Conservation (phyloP, 2,329 filamentous ascomycete genomes). For the Cryphonectria japonica region DNA sequence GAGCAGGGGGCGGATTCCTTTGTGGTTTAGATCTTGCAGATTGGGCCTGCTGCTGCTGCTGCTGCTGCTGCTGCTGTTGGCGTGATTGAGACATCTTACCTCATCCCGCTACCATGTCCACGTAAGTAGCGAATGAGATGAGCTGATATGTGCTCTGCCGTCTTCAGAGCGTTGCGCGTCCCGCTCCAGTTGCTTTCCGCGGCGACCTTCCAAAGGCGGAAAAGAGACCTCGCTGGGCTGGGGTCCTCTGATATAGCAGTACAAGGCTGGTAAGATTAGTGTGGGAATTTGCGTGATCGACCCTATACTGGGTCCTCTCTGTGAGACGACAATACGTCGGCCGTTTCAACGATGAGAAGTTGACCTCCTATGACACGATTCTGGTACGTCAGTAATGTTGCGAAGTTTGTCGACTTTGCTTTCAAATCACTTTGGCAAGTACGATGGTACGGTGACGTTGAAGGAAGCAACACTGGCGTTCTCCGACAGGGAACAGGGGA, state of each 20-base stretch:
- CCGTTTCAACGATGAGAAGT: background rate
- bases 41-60: slow-evolving; percentile 41
- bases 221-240: background rate
- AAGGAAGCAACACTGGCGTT: background rate
- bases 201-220: slow-evolving; percentile 24
- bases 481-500: background rate
- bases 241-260: background rate
- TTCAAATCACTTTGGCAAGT: background rate
- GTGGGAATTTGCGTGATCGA: background rate
- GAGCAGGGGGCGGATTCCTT: slow-evolving; percentile 67
- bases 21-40: slow-evolving; percentile 37
- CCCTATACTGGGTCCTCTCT: background rate
- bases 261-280: background rate
- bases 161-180: slow-evolving; percentile 17
- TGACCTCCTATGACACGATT: background rate
- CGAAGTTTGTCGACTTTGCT: background rate
- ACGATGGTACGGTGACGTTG: background rate
- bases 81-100: slow-evolving; percentile 45
- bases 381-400: background rate
- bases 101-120: slow-evolving; percentile 8
- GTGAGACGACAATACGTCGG: background rate
- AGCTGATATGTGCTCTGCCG: background rate
- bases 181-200: slow-evolving; percentile 8
- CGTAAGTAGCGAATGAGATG: slow-evolving; percentile 1
- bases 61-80: slow-evolving; percentile 51